Conservation (phyloP, 2,329 filamentous ascomycete genomes). For the Furcasterigmium sp. region DNA sequence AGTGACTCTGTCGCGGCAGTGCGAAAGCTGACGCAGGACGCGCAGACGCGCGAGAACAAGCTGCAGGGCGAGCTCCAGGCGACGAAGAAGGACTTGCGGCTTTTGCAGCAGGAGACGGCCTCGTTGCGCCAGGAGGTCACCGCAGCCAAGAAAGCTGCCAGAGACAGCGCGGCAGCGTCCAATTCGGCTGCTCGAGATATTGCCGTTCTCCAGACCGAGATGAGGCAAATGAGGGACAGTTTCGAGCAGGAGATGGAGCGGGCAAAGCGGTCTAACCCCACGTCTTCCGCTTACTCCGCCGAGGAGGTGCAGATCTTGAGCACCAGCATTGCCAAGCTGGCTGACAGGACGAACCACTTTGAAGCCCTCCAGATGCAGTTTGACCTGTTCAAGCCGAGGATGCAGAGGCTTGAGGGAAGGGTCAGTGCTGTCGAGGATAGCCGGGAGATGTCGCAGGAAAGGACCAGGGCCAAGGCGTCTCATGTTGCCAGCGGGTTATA, state of each 20-base stretch:
- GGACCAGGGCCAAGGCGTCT: too few species aligned
- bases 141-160: constrained; percentile 16
- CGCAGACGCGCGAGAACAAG: constrained; percentile 9
- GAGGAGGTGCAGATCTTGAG: constrained; percentile 34
- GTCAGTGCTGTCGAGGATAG: background rate
- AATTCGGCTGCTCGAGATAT: constrained; percentile 24
- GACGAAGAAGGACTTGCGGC: constrained; percentile 16
- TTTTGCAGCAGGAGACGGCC: constrained; percentile 16
- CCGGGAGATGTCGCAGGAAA: background rate
- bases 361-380: constrained; percentile 37
- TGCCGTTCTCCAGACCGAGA: constrained; percentile 22
- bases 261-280: constrained; percentile 6
- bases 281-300: constrained; percentile 5
- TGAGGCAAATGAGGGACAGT: constrained; percentile 23
- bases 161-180: constrained; percentile 16
- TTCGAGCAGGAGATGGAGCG: constrained; percentile 16
- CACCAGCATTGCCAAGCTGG: constrained; percentile 30
- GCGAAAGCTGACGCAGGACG: constrained; percentile 11
- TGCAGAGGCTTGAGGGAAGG: constrained; percentile 27
- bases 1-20: constrained; percentile 14
- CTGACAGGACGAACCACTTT: constrained; percentile 29
- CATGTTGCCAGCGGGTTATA: background rate
- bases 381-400: constrained; percentile 29
- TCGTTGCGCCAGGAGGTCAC: constrained; percentile 16
- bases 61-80: constrained; percentile 16